A percentile compares a stretch with the other conserved stretches of the same genome.
phyloP scores from a whole-genome alignment of 176 grass and related monocot genomes.

The Aegilops bicornis region DNA sequence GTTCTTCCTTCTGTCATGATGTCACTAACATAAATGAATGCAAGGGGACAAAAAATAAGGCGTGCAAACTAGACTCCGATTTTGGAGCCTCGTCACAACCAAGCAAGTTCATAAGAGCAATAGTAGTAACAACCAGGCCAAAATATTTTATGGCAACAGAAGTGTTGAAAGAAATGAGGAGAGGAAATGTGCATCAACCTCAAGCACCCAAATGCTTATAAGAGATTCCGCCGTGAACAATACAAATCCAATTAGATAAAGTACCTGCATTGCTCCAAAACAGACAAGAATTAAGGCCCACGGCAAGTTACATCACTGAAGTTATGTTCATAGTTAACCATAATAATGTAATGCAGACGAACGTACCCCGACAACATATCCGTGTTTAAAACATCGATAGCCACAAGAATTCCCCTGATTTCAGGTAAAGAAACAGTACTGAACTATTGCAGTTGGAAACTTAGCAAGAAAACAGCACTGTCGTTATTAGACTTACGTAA shows the following conservation, averaged over 20 bases:
- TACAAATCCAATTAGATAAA: conserved; percentile 81
- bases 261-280: conserved; percentile 42
- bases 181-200: conserved; percentile 52
- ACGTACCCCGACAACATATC: conserved; percentile 60
- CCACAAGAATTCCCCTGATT: conserved; percentile 75
- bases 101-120: conserved; percentile 2
- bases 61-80: background rate
- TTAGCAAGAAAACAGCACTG: background rate
- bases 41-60: background rate
- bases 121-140: background rate
- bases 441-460: background rate
- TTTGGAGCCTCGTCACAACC: background rate
- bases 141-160: background rate
- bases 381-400: conserved; percentile 64
- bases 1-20: background rate
- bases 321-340: background rate
- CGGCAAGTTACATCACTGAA: background rate
- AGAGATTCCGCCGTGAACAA: conserved; percentile 72
- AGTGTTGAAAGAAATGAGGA: background rate
- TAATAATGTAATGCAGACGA: conserved; percentile 7
- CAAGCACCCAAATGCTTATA: conserved; percentile 89
- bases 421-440: conserved; percentile 33
- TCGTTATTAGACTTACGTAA: conserved; percentile 59
- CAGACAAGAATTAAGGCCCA: conserved; percentile 13
- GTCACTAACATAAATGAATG: background rate